Conservation (phyloP, 768 basidiomycete genomes). For the Tephrocybe sp. region DNA sequence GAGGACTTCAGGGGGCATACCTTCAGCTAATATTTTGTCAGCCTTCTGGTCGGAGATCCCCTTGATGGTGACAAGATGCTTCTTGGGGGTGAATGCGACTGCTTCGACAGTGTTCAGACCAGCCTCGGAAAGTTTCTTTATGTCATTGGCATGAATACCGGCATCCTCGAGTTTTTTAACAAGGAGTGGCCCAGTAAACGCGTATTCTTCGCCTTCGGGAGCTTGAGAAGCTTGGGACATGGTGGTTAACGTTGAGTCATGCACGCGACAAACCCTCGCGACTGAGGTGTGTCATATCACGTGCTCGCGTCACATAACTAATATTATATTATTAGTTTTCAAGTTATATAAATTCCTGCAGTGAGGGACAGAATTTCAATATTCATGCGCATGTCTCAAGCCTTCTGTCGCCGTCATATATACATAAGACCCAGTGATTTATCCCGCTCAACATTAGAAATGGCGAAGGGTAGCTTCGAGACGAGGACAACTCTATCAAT, state of each 20-base stretch:
- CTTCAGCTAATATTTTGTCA: constrained; percentile 92
- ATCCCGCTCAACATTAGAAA: too few relatives aligned
- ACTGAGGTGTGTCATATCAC: constrained; percentile 17
- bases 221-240: constrained; percentile 64
- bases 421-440: too few relatives aligned
- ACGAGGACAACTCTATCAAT: background rate
- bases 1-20: constrained; percentile 40
- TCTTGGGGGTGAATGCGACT: constrained; percentile 97
- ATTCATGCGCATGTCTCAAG: too few relatives aligned
- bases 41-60: constrained; percentile 97
- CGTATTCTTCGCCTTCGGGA: constrained; percentile 49
- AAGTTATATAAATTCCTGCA: too few relatives aligned
- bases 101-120: constrained; percentile 94
- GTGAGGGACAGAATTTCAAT: too few relatives aligned
- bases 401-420: too few relatives aligned
- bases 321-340: background rate
- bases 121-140: constrained; percentile 92
- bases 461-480: background rate
- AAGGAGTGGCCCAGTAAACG: constrained; percentile 79
- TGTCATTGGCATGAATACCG: constrained; percentile 86
- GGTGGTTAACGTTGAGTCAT: constrained; percentile 5
- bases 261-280: constrained; percentile 2
- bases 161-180: constrained; percentile 85
- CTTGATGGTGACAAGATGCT: constrained; percentile 85
- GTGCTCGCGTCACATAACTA: constrained; percentile 11